Evolutionary conservation across 768 basidiomycete species (phyloP), one percentile per base, ranked within the genome.

Genomic region (Tephrocybe sp.): DNA sequence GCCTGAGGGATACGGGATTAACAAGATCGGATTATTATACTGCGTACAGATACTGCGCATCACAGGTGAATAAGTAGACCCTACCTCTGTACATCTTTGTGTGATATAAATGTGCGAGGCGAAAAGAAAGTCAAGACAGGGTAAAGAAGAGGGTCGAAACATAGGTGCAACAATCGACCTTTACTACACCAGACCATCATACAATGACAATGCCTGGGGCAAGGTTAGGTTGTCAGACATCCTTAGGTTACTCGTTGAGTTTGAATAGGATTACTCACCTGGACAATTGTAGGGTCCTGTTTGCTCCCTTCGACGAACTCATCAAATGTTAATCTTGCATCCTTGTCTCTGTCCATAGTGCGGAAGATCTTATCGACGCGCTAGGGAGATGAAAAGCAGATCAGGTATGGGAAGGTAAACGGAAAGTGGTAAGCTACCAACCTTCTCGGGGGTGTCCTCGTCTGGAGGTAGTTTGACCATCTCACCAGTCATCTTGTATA

Each of bases 401-500:
- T 49, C 25, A 51, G 50, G 57, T 37, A 41, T 31, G 25, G 30
- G 22, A 53, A 34, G 29, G 49, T 30, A 44, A 45, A 41, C 38
- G 45, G 29, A 25, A 29, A 21, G 24, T 30, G 24, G 68, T 45
- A 59, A 84, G 16, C n/a, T n/a, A 47, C 52, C 21, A 40, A 27
- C 94, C 90, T 98, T 99, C 70, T 98, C 94, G 1, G 97, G 95
- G n/a, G 97, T 99, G 72, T 98, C 94, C 70, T 99, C 97, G 64
- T 98, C 97, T 33, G 86, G 76, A n/a, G 97, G 94, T 18, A 98
- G 82, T 66, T 94, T 94, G 56, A 98, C 95, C 94, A 98, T 97
- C 68, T 94, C 86, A 16, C 97, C 97, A 3, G 97, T 98, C 97
- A 99, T 98, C 81, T 95, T 97, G 79, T 98, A 99, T 72, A 99